phyloP scores from a whole-genome alignment of 2,329 filamentous ascomycete genomes.

The Penicillium sp. region DNA sequence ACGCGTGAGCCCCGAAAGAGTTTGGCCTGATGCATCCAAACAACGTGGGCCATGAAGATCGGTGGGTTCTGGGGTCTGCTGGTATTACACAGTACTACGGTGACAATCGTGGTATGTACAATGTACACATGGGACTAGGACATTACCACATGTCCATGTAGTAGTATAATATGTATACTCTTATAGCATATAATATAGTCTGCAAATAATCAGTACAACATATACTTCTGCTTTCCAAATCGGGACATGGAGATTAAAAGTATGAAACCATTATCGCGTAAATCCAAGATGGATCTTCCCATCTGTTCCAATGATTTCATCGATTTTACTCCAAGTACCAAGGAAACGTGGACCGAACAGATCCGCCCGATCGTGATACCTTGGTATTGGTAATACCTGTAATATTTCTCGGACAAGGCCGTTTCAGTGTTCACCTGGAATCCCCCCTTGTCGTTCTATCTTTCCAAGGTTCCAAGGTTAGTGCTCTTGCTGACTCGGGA shows the following conservation, averaged over 20 bases:
- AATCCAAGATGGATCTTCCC: not conserved
- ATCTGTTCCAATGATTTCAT: constrained; percentile 22
- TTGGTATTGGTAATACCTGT: constrained; percentile 11
- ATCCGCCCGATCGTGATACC: constrained; percentile 13
- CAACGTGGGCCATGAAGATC: constrained; percentile 39
- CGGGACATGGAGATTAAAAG: not conserved
- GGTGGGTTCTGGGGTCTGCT: constrained; percentile 20
- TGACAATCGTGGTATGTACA: not conserved
- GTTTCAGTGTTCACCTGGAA: constrained; percentile 1
- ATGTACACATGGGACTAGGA: not conserved
- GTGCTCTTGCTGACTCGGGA: constrained; percentile 6
- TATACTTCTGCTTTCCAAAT: constrained; percentile 16
- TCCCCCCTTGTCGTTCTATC: not conserved
- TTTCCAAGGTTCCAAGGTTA: not conserved
- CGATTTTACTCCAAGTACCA: not conserved
- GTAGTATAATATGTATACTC: no score
- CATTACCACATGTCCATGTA: not conserved
- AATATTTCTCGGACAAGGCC: not conserved
- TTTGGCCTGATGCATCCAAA: constrained; percentile 39
- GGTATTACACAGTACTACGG: constrained; percentile 9
- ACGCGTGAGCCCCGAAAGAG: constrained; percentile 37
- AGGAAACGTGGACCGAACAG: constrained; percentile 8
- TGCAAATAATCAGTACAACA: constrained; percentile 1
- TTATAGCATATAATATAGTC: not conserved
- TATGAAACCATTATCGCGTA: not conserved